Evolutionary conservation across 257 asterid species (phyloP).

Genomic region (Knoxia roxburghii): DNA sequence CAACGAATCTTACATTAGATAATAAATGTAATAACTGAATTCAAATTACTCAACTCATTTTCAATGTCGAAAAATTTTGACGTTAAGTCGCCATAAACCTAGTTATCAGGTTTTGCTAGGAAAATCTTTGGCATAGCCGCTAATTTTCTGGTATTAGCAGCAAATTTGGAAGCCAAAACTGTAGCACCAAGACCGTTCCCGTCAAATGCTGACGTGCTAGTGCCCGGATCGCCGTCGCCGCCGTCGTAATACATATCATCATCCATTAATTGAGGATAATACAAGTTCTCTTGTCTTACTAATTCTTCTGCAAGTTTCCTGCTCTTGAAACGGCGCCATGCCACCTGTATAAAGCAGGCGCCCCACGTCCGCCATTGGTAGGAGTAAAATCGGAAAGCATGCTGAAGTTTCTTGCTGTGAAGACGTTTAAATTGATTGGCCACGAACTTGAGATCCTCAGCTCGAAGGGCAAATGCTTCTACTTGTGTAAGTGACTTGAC

Average conservation of each 20-base stretch:
- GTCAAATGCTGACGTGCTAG: conserved; percentile 9
- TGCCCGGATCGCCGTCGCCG: not conserved
- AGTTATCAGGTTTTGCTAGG: conserved; percentile 28
- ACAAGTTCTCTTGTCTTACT: conserved; percentile 47
- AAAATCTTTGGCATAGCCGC: conserved; percentile 32
- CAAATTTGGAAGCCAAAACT: conserved; percentile 60
- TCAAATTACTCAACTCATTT: too few species aligned
- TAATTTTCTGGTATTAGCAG: conserved; percentile 44
- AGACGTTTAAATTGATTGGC: conserved; percentile 67
- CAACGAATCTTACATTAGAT: too few species aligned
- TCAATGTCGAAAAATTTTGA: too few species aligned
- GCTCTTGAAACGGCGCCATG: conserved; percentile 44
- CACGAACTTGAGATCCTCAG: conserved; percentile 72
- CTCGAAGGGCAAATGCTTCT: conserved; percentile 72
- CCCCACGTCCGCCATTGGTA: conserved; percentile 97
- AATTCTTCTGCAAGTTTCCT: conserved; percentile 51
- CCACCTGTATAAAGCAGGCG: conserved; percentile 66
- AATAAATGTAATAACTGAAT: too few species aligned
- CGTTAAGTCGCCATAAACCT: too few species aligned
- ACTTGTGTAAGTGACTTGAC: conserved; percentile 62
- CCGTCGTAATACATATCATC: conserved; percentile 6
- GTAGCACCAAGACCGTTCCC: conserved; percentile 37
- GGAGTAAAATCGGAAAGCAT: conserved; percentile 70
- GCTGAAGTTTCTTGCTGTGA: conserved; percentile 82
- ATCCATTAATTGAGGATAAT: conserved; percentile 17